Evolutionary conservation across 2,329 filamentous ascomycete genomes (phyloP), one percentile per base, ranked within the genome.

Genomic region (Penicillium janthinellum): DNA sequence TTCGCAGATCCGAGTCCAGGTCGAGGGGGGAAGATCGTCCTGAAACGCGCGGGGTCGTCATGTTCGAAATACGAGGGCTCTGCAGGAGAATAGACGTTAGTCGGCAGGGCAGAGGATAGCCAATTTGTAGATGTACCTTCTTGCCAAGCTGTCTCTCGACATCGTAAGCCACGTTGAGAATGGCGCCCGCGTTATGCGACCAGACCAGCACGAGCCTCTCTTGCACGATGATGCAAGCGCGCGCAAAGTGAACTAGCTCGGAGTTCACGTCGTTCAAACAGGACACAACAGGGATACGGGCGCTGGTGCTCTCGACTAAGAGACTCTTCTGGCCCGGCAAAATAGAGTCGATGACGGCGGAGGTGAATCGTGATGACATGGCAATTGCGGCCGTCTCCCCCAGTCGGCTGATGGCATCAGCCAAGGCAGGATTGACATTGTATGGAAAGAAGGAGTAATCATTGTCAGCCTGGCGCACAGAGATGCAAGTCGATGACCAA

Each of bases 71-170:
- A 22, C 52, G 54, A 22, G 44, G 52, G 17, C 35, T 42, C 52
- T 58, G 39, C 2, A 41, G 6, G 10, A 28, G 22, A 4, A 35
- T 1, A 37, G 38, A 12, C 10, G n/a, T 54, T 8, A 54, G 37
- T 22, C 5, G 8, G 7, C 15, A n/a, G 11, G 4, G 10, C 15
- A 20, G 5, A 47, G 0, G 12, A 6, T 15, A 7, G 20, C 5
- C n/a, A 44, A 3, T 17, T 12, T 5, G 5, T 31, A 5, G 6
- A 42, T 47, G 39, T 22, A 60, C 58, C 54, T 52, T 56, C 31
- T 54, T 56, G 5, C 58, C 58, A 5, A 63, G 53, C 44, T 63
- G 61, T 48, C 54, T 56, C 58, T 63, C 61, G 15, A 63, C 61
- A 50, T 63, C 61, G 31, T 53, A 56, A 3, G 61, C 61, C 11